Percentiles rank a stretch among this genome's conserved stretches.
These are phyloP conservation scores for Coniochaeta sp. DNA, from an alignment of 2,329 filamentous ascomycete genomes.

Conservation along the genomic window DNA sequence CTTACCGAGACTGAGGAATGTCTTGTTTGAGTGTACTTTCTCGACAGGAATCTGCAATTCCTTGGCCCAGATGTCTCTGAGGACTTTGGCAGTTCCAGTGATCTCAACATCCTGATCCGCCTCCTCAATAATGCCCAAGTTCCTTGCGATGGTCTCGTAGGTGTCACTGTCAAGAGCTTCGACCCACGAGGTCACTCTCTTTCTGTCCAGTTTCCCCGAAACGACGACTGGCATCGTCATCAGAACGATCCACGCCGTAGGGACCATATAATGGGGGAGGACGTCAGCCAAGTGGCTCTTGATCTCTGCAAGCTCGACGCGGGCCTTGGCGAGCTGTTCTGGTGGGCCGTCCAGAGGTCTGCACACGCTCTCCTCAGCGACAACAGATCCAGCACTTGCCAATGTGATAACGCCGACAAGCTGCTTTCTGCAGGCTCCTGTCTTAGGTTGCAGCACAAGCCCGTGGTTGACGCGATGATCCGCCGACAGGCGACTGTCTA, in stretches of 20 bases:
- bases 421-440: conserved; percentile 12
- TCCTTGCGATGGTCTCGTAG: conserved; percentile 10
- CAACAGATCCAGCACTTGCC: not conserved
- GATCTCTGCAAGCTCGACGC: conserved; percentile 10
- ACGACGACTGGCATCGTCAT: conserved; percentile 13
- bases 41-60: conserved; percentile 11
- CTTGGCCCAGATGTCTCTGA: conserved; percentile 14
- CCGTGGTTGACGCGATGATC: conserved; percentile 9
- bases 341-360: conserved; percentile 5
- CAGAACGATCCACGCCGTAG: conserved; percentile 12
- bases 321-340: conserved; percentile 7
- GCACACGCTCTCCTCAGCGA: conserved; percentile 4
- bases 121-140: conserved; percentile 8
- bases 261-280: conserved; percentile 17
- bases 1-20: conserved; percentile 14
- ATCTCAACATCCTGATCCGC: conserved; percentile 7
- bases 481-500: conserved; percentile 13
- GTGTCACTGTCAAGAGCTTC: conserved; percentile 8
- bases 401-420: conserved; percentile 13
- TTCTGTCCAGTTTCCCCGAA: conserved; percentile 14
- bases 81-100: conserved; percentile 6
- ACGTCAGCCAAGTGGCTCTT: conserved; percentile 7
- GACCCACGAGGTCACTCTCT: conserved; percentile 10
- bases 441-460: conserved; percentile 13
- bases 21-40: conserved; percentile 10